Base-by-base conservation (phyloP, 2,329 filamentous ascomycete genomes). In the Elsinoe fawcettii region DNA sequence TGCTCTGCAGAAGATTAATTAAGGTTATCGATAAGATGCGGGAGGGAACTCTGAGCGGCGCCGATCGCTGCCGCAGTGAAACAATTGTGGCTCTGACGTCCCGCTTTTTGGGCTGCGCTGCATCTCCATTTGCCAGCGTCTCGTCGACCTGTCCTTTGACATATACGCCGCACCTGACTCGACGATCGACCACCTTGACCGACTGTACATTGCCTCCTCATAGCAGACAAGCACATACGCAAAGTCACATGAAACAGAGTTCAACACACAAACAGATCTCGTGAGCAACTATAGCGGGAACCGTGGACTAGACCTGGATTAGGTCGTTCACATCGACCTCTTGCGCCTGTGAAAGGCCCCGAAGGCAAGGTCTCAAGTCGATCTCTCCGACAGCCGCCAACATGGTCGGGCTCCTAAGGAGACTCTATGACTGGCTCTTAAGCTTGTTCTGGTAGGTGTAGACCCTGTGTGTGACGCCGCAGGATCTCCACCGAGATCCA, bases 401-500 rank as follows among this genome's bases (percentile, higher is more conserved):
- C 74, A 97, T 97, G 91, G 88, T 90, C 67, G 88, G 89, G 66
- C 77, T 99, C 72, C 95, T 99, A 75, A 88, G 87, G 70, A 87
- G 85, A 76, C 86, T 99, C 73, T 97, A 97, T 80, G 93, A 97
- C 83, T 97, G 92, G 92, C 80, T 97, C 72, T 78, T 99, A 77
- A 86, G 92, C 79, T 88, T 93, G 69, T 97, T 99, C 76, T 99
- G 93, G 92, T 97, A 78, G 73, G 82, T 76, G n/a, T 23, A 37
- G 16, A 16, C 32, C 16, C 49, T 23, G n/a, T 2, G n/a, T 36
- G 49, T 23, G 20, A 46, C 41, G 41, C 12, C 4, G 46, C 12
- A 51, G 32, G 49, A 39, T 53, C 30, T 34, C 8, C 16, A 23
- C n/a, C 25, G 14, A 20, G 34, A 39, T 34, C 18, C 16, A 16